Base-by-base conservation (phyloP, 768 basidiomycete species). In the Pluteus cervinus region DNA sequence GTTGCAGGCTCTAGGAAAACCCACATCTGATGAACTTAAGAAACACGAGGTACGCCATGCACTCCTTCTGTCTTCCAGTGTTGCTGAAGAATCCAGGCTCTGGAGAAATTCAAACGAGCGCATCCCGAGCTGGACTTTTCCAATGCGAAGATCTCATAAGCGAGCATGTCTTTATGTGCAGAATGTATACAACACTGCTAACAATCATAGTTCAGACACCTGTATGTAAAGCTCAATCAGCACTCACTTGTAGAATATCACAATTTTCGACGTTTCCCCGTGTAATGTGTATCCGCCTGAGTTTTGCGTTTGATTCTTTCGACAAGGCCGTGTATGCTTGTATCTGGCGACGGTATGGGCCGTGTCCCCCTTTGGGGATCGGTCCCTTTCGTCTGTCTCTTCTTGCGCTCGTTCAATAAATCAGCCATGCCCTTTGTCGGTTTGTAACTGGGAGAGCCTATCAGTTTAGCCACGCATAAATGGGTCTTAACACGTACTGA, bases 51-150 rank as follows among this genome's bases (percentile, higher is more conserved):
- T 82, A 46, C 24, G 42, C 10, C 7, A 63, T 21, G 26, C 24
- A 24, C 23, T 26, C 9, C 28, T 34, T 31, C 8, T 8, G 17
- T 28, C 35, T 11, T 29, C 35, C 44, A 24, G 34, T 46, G 14
- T 28, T 25, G 39, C 28, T 34, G 24, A 32, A n/a, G n/a, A n/a
- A 33, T 29, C 10, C 43, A 92, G 83, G 80, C 86, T 30, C 63
- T 98, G 40, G 77, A 80, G 62, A 92, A 85, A 59, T 96, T 97
- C 65, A 86, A 92, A 63, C 79, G 67, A 1, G 75, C 77, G 25
- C 92, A 97, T 58, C 93, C 93, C 1, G 93, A 97, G 58, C 70
- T 97, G 51, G 93, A 97, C 59, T 93, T 97, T 56, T 87, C 86
- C 18, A 82, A 92, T 9, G 91, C 87, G 7, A 90, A 90, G 58